These are phyloP conservation scores for Lodderomyces parapsilosis DNA, from an alignment of 1,139 yeast species.

Conservation along the genomic window DNA sequence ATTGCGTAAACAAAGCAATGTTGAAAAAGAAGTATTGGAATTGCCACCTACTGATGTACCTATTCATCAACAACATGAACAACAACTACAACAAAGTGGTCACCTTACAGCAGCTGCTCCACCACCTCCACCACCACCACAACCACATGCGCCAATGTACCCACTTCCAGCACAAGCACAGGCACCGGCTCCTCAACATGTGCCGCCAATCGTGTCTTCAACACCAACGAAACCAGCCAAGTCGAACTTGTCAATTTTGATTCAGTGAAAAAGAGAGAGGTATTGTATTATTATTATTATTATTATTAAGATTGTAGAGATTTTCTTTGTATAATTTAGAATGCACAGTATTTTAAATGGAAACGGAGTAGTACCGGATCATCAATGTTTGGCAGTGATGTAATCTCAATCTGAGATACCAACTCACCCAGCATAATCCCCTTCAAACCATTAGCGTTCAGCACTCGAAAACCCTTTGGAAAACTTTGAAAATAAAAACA, in stretches of 20 bases:
- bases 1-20: constrained; percentile 51
- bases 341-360: no score
- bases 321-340: no score
- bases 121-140: neutral
- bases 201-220: constrained; percentile 19
- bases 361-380: no score
- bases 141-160: neutral
- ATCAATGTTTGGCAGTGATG: no score
- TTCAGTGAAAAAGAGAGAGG: neutral
- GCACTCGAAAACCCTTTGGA: no score
- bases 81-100: constrained; percentile 6
- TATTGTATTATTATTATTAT: no score
- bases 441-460: no score
- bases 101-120: neutral
- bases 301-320: no score
- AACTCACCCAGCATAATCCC: no score
- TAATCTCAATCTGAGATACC: no score
- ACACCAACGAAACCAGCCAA: constrained; percentile 22
- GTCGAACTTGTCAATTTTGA: constrained; percentile 1
- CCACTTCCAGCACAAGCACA: neutral
- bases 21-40: constrained; percentile 45
- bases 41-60: constrained; percentile 29
- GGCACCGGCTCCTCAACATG: no score
- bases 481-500: no score
- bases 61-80: constrained; percentile 4